These are phyloP conservation scores for Plasmodium malariae DNA, from an alignment of 169 alveolate genomes.

Conservation along the genomic window DNA sequence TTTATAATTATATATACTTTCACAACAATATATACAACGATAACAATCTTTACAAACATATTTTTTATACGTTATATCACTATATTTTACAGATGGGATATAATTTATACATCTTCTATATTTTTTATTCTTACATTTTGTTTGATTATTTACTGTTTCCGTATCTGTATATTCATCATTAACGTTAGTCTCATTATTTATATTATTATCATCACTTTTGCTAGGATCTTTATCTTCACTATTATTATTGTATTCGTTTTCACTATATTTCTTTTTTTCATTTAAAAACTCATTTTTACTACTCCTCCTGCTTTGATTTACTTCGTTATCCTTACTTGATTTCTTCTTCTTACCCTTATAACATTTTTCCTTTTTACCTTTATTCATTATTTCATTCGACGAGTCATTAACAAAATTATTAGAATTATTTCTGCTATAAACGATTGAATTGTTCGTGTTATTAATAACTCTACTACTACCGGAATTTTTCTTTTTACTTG, in stretches of 20 bases:
- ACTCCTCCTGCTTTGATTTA: not conserved
- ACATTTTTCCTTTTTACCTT: not conserved
- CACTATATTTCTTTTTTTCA: conserved; percentile 2
- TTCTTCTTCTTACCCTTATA: too few relatives aligned
- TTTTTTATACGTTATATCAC: conserved; percentile 39
- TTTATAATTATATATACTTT: conserved; percentile 73
- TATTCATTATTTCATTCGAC: too few relatives aligned
- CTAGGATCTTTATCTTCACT: not conserved
- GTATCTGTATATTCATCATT: conserved; percentile 62
- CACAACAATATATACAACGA: conserved; percentile 76
- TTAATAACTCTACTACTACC: too few relatives aligned
- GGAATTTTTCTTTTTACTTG: too few relatives aligned
- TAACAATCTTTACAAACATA: conserved; percentile 78
- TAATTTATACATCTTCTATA: conserved; percentile 33
- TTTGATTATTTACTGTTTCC: conserved; percentile 46
- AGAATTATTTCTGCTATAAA: too few relatives aligned
- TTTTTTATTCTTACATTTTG: conserved; percentile 35
- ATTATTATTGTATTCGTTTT: conserved; percentile 26
- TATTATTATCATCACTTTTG: conserved; percentile 6
- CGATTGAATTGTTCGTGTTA: too few relatives aligned
- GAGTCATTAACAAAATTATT: too few relatives aligned
- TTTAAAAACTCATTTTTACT: not conserved
- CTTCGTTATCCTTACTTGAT: not conserved
- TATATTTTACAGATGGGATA: conserved; percentile 48
- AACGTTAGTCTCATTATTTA: not conserved